Evolutionary conservation across 352 stramenopile species (phyloP).

Genomic region (Elongisporangium anandrum): DNA sequence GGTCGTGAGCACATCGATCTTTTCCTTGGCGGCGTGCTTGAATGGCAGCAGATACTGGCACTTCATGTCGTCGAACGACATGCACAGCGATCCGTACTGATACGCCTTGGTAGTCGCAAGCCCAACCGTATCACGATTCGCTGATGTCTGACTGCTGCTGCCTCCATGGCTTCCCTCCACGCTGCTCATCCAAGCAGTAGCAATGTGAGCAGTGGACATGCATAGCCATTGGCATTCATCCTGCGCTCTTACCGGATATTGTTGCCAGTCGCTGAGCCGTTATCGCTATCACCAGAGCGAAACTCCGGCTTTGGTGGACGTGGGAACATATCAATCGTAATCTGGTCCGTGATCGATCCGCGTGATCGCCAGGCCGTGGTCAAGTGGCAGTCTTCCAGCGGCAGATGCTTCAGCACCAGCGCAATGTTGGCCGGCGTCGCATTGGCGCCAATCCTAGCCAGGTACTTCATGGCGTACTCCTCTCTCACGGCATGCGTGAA

Average conservation of each 20-base stretch:
- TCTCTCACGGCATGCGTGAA: constrained; percentile 48
- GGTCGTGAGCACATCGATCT: constrained; percentile 39
- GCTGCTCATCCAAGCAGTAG: too few species aligned
- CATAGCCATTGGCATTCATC: too few species aligned
- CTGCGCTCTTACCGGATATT: neutral
- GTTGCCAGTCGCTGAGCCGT: neutral
- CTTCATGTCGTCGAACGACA: constrained; percentile 78
- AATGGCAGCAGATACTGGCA: constrained; percentile 62
- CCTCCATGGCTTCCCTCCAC: neutral
- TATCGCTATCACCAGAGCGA: neutral
- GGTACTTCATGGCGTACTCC: constrained; percentile 71
- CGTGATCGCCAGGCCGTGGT: constrained; percentile 52
- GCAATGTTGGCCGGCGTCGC: constrained; percentile 54
- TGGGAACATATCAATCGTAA: constrained; percentile 53
- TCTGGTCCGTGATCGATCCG: constrained; percentile 41
- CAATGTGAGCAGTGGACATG: too few species aligned
- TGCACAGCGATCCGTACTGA: constrained; percentile 39
- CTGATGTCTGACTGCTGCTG: constrained; percentile 4
- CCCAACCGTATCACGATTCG: constrained; percentile 48
- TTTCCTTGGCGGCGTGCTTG: constrained; percentile 28
- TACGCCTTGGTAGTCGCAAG: constrained; percentile 20
- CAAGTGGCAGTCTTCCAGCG: constrained; percentile 58
- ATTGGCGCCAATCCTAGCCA: constrained; percentile 50
- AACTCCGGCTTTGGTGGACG: constrained; percentile 1
- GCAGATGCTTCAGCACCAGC: constrained; percentile 54